Base-by-base conservation (phyloP, 2,329 filamentous ascomycete genomes). In the Exophiala alcalophila region DNA sequence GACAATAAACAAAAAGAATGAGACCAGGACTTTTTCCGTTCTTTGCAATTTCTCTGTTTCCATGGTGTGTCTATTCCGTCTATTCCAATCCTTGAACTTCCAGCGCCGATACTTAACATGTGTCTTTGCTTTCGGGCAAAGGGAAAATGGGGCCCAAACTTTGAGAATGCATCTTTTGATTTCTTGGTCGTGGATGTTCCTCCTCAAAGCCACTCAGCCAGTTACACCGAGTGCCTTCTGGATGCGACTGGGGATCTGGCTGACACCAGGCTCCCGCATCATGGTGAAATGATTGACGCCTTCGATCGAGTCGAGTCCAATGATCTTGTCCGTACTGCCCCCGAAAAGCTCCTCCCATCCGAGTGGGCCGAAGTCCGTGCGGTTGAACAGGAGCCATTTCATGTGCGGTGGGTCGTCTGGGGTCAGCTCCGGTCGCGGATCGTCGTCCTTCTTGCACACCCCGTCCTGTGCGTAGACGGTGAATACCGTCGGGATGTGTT, bases 271-370 rank as follows among this genome's bases (percentile, higher is more conserved):
- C 28, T 31, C 28, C 15, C 32, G 32, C 30, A 55, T 9, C 34
- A 44, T 38, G n/a, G 12, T 44, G 25, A 44, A 44, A 36, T 44
- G 40, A 16, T 44, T 44, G 26, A 32, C 40, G 14, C 25, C 14
- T 9, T 15, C 15, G 11, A 35, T 27, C 4, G 24, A 20, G 24
- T 16, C 23, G 16, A 21, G 25, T 5, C 26, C 16, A 15, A 43
- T 40, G 12, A 29, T 40, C 19, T 18, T n/a, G 31, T 16, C 32
- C 2, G 32, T 15, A 5, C n/a, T 9, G 18, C 30, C 18, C 12
- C 30, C 30, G 9, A 44, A 30, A 24, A 44, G 18, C 32, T 37
- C 21, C 29, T 37, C 32, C 40, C 40, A 44, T 4, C 32, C 33
- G 14, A 29, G 23, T 6, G 40, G 16, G 3, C 32, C 32, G n/a